Evolutionary conservation across 1,284 basidiomycete species (phyloP).

Genomic region (Sporisorium iseilematis-ciliati): DNA sequence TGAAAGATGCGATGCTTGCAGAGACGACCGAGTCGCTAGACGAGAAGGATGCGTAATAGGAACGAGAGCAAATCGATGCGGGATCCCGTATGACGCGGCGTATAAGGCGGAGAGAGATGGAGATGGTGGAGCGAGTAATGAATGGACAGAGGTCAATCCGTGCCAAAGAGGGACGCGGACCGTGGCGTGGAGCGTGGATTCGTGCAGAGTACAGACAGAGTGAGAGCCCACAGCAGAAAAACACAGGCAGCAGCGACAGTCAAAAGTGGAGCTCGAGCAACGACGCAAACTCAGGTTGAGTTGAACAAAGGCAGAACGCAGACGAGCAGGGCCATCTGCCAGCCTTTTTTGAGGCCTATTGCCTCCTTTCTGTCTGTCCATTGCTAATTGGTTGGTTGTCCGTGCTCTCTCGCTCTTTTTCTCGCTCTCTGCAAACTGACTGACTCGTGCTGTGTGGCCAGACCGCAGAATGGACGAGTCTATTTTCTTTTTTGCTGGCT

Average conservation of each 20-base stretch:
- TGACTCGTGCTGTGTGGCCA: constrained; percentile 1
- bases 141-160: neutral
- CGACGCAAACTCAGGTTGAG: constrained; percentile 1
- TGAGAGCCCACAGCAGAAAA: no score
- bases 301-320: constrained; percentile 11
- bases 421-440: neutral
- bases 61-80: constrained; percentile 3
- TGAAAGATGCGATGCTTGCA: constrained; percentile 11
- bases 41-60: constrained; percentile 18
- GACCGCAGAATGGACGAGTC: constrained; percentile 2
- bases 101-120: constrained; percentile 7
- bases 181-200: constrained; percentile 40
- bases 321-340: constrained; percentile 32
- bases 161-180: constrained; percentile 21
- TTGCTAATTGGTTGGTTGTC: constrained; percentile 10
- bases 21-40: constrained; percentile 3
- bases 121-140: no score
- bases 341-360: no score
- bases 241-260: constrained; percentile 2
- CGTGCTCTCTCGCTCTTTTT: constrained; percentile 1
- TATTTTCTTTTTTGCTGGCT: neutral
- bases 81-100: constrained; percentile 14
- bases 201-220: constrained; percentile 27
- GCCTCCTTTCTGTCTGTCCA: constrained; percentile 3
- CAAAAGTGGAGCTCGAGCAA: constrained; percentile 8